Base-by-base conservation (phyloP, 371 early-diverging fungal genomes). In the Vairimorpha ceranae region DNA sequence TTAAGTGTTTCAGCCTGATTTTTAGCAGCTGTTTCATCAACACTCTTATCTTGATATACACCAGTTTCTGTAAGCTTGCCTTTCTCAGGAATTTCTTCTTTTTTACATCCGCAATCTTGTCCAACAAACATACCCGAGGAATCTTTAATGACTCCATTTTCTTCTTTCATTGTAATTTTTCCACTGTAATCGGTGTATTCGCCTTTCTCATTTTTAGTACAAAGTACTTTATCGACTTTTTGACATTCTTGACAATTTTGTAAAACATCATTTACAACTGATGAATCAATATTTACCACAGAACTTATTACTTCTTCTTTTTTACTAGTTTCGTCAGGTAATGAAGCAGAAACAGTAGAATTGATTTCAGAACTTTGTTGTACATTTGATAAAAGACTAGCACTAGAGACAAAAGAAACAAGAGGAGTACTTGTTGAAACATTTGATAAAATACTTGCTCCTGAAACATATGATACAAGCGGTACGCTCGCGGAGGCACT, bases 51-150 rank as follows among this genome's bases (percentile, higher is more conserved):
- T 38, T 81, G 82, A 65, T 68, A 67, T 17, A 81, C 33, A 12
- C 82, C 82, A 15, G 72, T 72, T 14, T 67, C 76, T 23, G 77
- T 74, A 30, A 78, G n/a, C 32, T 78, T 74, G n/a, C 82, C 82
- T 32, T 67, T 74, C 19, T 68, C 46, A 15, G 78, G 77, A 25
- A 81, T 81, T 19, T 81, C 82, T 33, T 70, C 59, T 23, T 63
- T 74, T 27, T 38, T 52, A 60, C 82, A 81, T n/a, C 80, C 77
- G 43, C 84, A 84, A 45, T 84, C 84, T 65, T 76, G 60, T 27
- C 84, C 84, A 52, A 64, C 69, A 70, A 84, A 82, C 63, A 80
- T 32, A 2, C 84, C 84, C 15, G 75, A 58, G 17, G 69, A 46
- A 74, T 84, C 82, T n/a, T 70, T 67, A 15, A 84, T 46, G 58